Evolutionary conservation across 177 flowering plant species (phyloP), one percentile per base, ranked within the genome.

Genomic region (Vitis hybrid): DNA sequence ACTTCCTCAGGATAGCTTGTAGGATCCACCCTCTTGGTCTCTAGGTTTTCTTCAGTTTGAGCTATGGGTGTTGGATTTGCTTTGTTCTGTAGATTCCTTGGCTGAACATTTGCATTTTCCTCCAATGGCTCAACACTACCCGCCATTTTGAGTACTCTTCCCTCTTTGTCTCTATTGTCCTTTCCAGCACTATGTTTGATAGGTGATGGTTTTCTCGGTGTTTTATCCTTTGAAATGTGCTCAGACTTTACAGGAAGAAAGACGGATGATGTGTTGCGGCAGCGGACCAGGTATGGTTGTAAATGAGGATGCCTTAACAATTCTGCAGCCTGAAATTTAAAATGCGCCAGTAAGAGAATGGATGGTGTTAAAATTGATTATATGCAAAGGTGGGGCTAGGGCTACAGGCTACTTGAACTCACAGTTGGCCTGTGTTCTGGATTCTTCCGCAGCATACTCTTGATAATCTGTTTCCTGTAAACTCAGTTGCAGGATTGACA

Each of bases 341-440:
- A 58, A 76, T 3, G 5, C 11, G 29, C 18, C 63, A 34, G 34
- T 51, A 68, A 73, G 51, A 75, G 74, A 68, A 71, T 10, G 45
- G 19, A 34, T 67, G 22, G 29, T 31, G 0, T 55, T 57, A n/a
- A 65, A 68, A 62, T 58, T 26, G 19, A 54, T 51, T 53, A 59
- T 19, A 67, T 61, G 54, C 13, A 11, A 60, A 59, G 14, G 5
- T 13, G n/a, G 39, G 57, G 26, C 45, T 39, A 39, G 45, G 45
- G 45, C 45, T 39, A 39, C 45, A 39, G 45, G 45, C 39, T 50
- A 34, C 31, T 65, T 63, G 16, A 76, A 83, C 92, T 86, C 72
- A 94, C 98, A 0, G 97, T 90, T 74, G 98, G 98, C 72, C 98
- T 84, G 52, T 90, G 90, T 79, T 94, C 98, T 49, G 98, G 98